These are phyloP conservation scores for Apiospora saccharicola DNA, from an alignment of 2,329 filamentous ascomycete species.

Conservation along the genomic window DNA sequence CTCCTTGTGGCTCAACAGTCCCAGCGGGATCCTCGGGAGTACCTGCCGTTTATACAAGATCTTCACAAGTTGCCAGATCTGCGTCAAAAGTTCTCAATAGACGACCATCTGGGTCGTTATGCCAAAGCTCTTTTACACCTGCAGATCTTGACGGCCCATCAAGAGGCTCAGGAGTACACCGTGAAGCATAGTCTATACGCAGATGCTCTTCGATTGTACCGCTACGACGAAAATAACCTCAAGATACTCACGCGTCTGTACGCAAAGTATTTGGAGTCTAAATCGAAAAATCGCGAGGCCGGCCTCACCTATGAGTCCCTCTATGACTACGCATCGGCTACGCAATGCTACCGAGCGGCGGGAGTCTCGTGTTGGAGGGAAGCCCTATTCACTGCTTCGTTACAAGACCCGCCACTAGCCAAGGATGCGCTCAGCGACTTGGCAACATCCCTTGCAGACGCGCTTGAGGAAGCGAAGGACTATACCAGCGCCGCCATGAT, in stretches of 20 bases:
- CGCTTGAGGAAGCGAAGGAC: conserved; percentile 84
- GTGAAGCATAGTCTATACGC: conserved; percentile 82
- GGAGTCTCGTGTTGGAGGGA: conserved; percentile 86
- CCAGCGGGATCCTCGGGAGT: conserved; percentile 93
- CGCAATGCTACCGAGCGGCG: conserved; percentile 82
- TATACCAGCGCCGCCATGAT: conserved; percentile 82
- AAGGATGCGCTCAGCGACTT: conserved; percentile 69
- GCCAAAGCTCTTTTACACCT: conserved; percentile 81
- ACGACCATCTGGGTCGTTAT: conserved; percentile 82
- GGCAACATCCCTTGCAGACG: conserved; percentile 78
- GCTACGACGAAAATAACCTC: conserved; percentile 76
- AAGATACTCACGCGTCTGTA: conserved; percentile 78
- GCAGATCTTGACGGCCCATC: conserved; percentile 74
- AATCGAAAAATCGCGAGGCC: conserved; percentile 83
- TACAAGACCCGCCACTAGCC: conserved; percentile 67
- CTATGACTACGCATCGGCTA: conserved; percentile 74
- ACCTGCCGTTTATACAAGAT: conserved; percentile 90
- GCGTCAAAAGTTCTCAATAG: conserved; percentile 82
- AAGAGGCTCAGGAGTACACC: conserved; percentile 80
- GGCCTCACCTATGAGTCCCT: conserved; percentile 92
- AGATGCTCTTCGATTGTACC: conserved; percentile 79
- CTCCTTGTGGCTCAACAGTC: conserved; percentile 93
- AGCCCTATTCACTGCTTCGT: conserved; percentile 79
- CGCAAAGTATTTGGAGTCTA: conserved; percentile 76
- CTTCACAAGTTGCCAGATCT: conserved; percentile 77